These are phyloP conservation scores for Naganishia randhawae DNA, from an alignment of 768 basidiomycete genomes.

Conservation along the genomic window DNA sequence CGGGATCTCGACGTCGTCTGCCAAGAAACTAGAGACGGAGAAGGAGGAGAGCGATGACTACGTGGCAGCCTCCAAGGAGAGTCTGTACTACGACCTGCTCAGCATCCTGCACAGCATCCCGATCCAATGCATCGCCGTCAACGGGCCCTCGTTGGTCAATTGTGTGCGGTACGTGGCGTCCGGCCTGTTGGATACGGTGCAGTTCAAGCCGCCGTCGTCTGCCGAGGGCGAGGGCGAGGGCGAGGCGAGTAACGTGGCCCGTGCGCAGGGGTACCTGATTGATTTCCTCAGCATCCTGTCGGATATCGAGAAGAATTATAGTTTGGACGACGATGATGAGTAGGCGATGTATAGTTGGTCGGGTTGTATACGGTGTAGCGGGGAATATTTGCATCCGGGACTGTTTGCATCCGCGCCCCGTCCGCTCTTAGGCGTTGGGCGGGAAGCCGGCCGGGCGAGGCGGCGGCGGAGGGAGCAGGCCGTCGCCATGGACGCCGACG, in stretches of 20 bases:
- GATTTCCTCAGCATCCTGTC: constrained; percentile 86
- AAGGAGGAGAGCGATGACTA: constrained; percentile 68
- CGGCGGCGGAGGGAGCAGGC: no score
- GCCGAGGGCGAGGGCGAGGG: constrained; percentile 55
- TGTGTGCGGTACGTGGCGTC: constrained; percentile 93
- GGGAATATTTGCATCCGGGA: no score
- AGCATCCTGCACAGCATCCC: constrained; percentile 86
- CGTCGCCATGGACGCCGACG: no score
- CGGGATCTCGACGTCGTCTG: constrained; percentile 7
- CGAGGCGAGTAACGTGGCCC: constrained; percentile 68
- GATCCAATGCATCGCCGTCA: constrained; percentile 70
- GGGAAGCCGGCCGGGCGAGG: no score
- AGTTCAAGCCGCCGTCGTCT: constrained; percentile 46
- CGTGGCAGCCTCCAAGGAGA: constrained; percentile 58
- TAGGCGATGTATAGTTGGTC: no score
- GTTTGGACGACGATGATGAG: constrained; percentile 48
- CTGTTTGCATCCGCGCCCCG: no score
- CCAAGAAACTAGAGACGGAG: no score
- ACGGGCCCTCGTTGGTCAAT: constrained; percentile 57
- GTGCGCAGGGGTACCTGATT: constrained; percentile 84
- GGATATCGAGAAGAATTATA: constrained; percentile 86
- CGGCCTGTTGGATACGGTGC: constrained; percentile 76
- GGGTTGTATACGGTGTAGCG: no score
- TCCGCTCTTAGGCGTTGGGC: no score
- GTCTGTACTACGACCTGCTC: constrained; percentile 62